Evolutionary conservation across 371 early-diverging fungal species (phyloP).

Genomic region (Massospora cicadina): DNA sequence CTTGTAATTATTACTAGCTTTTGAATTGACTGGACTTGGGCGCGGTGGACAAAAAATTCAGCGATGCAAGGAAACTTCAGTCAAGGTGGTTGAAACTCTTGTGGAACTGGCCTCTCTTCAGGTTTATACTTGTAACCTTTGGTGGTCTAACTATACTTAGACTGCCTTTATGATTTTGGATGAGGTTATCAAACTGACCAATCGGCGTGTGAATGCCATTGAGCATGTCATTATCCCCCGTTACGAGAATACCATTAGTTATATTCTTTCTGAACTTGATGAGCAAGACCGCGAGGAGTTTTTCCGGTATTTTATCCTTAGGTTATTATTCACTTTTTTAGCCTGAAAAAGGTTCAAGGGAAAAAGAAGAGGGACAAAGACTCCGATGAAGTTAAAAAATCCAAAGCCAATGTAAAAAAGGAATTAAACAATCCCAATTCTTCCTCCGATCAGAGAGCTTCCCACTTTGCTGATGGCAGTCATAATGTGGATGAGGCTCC

Average conservation of each 20-base stretch:
- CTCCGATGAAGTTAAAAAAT: slow-evolving; percentile 13
- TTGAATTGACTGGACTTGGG: slow-evolving; percentile 93
- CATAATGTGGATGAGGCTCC: slow-evolving; percentile 18
- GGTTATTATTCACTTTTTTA: slow-evolving; percentile 13
- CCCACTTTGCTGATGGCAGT: slow-evolving; percentile 12
- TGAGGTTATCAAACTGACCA: slow-evolving; percentile 96
- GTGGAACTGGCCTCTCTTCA: slow-evolving; percentile 94
- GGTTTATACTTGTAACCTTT: too few species aligned
- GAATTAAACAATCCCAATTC: slow-evolving; percentile 12
- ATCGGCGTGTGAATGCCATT: slow-evolving; percentile 98
- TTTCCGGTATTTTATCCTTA: slow-evolving; percentile 44
- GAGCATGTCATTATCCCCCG: slow-evolving; percentile 98
- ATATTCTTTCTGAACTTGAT: slow-evolving; percentile 96
- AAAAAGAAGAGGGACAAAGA: slow-evolving; percentile 88
- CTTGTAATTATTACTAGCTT: slow-evolving; percentile 27
- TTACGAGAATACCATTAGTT: slow-evolving; percentile 95
- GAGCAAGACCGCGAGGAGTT: slow-evolving; percentile 99
- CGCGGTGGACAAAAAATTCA: slow-evolving; percentile 95
- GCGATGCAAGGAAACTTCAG: slow-evolving; percentile 86
- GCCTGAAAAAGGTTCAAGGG: slow-evolving; percentile 92
- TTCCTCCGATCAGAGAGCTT: slow-evolving; percentile 13
- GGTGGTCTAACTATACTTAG: slow-evolving; percentile 17
- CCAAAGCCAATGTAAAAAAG: slow-evolving; percentile 4
- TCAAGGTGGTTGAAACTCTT: slow-evolving; percentile 79
- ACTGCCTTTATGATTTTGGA: slow-evolving; percentile 94